A percentile compares a stretch with the other conserved stretches of the same genome.
Conservation (phyloP, 768 basidiomycete species). For the Mycena pura region DNA sequence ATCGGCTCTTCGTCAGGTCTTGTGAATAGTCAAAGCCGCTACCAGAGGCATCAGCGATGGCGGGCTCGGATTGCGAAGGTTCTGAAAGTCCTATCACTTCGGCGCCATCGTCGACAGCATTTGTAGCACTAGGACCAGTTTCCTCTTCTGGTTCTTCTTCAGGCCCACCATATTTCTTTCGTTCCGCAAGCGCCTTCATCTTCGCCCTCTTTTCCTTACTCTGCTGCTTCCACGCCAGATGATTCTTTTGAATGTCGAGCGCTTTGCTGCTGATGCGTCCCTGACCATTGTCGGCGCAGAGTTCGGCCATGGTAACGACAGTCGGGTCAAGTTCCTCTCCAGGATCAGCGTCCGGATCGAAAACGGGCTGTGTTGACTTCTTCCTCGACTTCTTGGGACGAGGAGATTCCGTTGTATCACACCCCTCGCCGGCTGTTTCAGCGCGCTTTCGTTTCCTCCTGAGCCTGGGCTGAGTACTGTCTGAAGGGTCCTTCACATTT, state of each 20-base stretch:
- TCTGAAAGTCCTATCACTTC: slow-evolving; percentile 10
- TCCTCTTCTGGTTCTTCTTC: slow-evolving; percentile 49
- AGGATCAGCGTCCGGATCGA: slow-evolving; percentile 65
- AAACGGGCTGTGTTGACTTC: slow-evolving; percentile 57
- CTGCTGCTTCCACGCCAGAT: slow-evolving; percentile 72
- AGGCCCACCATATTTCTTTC: slow-evolving; percentile 74
- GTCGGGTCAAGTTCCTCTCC: slow-evolving; percentile 87
- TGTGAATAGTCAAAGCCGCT: slow-evolving; percentile 76
- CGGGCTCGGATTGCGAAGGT: slow-evolving; percentile 19
- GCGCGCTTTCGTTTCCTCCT: slow-evolving; percentile 14
- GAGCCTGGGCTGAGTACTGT: neutral
- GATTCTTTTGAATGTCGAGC: slow-evolving; percentile 71
- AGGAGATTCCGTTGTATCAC: neutral
- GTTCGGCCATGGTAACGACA: slow-evolving; percentile 77
- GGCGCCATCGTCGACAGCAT: slow-evolving; percentile 1
- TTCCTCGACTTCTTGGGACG: slow-evolving; percentile 11
- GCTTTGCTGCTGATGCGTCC: slow-evolving; percentile 84
- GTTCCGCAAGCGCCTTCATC: slow-evolving; percentile 69
- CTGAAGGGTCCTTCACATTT: neutral
- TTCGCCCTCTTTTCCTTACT: slow-evolving; percentile 71
- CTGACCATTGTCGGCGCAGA: slow-evolving; percentile 80
- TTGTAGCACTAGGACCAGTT: slow-evolving; percentile 11
- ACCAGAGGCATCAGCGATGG: slow-evolving; percentile 52
- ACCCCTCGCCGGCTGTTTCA: neutral
- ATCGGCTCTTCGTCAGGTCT: slow-evolving; percentile 69